Percentiles rank a stretch among this genome's conserved stretches.
These are phyloP conservation scores for Septoria petroselini DNA, from an alignment of 2,329 filamentous ascomycete genomes.

Conservation along the genomic window DNA sequence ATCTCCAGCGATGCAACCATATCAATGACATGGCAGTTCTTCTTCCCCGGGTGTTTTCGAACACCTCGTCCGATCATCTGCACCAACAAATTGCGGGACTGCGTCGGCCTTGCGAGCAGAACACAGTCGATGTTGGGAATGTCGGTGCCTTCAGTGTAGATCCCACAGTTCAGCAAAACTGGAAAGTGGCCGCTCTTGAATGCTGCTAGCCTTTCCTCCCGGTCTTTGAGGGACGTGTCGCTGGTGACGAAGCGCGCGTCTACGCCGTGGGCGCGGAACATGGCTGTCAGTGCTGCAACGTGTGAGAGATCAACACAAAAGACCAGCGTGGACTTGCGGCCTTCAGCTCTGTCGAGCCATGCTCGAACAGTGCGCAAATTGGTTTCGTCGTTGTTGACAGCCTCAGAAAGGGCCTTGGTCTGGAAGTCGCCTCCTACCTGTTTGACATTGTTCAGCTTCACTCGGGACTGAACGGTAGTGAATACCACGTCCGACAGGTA, in stretches of 20 bases:
- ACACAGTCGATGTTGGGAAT: constrained; percentile 97
- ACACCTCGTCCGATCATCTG: constrained; percentile 98
- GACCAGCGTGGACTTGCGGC: constrained; percentile 77
- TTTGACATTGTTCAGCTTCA: constrained; percentile 64
- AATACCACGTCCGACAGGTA: constrained; percentile 93
- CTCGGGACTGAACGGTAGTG: constrained; percentile 82
- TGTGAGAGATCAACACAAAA: constrained; percentile 93
- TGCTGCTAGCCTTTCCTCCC: constrained; percentile 66
- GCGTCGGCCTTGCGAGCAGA: constrained; percentile 79
- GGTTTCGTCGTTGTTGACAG: constrained; percentile 74
- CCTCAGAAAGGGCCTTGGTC: constrained; percentile 69
- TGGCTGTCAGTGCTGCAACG: constrained; percentile 68
- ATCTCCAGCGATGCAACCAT: constrained; percentile 83
- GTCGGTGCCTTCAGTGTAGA: constrained; percentile 96
- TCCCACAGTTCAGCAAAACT: constrained; percentile 88
- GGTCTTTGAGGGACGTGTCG: constrained; percentile 66
- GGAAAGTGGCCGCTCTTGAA: constrained; percentile 77
- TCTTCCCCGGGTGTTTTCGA: constrained; percentile 74
- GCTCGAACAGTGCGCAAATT: constrained; percentile 83
- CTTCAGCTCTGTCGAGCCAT: constrained; percentile 73
- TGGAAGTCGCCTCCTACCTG: constrained; percentile 77
- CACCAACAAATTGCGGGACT: constrained; percentile 86
- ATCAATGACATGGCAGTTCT: constrained; percentile 91
- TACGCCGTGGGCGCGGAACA: constrained; percentile 72
- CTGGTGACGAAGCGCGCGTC: constrained; percentile 87